Base-by-base conservation (phyloP, 257 asterid genomes). In the Forsythia suspensa region DNA sequence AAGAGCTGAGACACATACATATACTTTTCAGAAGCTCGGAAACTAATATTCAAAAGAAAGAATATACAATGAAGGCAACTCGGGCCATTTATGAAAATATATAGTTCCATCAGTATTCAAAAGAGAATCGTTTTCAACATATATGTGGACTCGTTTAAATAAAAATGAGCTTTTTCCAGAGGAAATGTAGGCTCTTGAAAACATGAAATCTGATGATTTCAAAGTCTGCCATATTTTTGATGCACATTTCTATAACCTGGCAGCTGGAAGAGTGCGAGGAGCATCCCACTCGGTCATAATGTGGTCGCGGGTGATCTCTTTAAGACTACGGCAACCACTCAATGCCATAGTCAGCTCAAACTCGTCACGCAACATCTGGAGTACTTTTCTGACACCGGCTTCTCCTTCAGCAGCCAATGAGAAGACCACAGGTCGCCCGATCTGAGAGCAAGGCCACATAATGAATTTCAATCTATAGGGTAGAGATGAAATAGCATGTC, bases 301-400 rank as follows among this genome's bases (percentile, higher is more conserved):
- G 92, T 95, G 98, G 77, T 89, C 78, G 42, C 98, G 93, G 18
- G 96, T 95, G 71, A 95, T 95, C 89, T 92, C 97, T 74, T 88
- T 85, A 1, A 95, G 86, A 9, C 92, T 84, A 75, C 92, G 87
- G 70, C 98, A 93, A 0, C 98, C 98, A 68, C 96, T 91, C 90
- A 95, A 82, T 13, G 98, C 98, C 98, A 95, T 95, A 3, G 97
- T 93, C 73, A 95, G 90, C 85, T 95, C 98, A 82, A 95, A 95
- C 86, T 95, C 98, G 0, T 90, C 94, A 4, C 94, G 89, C 87
- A 95, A 59, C 98, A 95, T 95, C 79, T 95, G 94, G 63, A 95
- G 96, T n/a, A 88, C 94, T 70, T 95, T 95, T 34, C 88, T 87
- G 13, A 95, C 85, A 0, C 98, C 98, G 8, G 95, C 94, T 83